Evolutionary conservation across 2,329 filamentous ascomycete genomes (phyloP), one percentile per base, ranked within the genome.

Genomic region (Claviceps sp.): DNA sequence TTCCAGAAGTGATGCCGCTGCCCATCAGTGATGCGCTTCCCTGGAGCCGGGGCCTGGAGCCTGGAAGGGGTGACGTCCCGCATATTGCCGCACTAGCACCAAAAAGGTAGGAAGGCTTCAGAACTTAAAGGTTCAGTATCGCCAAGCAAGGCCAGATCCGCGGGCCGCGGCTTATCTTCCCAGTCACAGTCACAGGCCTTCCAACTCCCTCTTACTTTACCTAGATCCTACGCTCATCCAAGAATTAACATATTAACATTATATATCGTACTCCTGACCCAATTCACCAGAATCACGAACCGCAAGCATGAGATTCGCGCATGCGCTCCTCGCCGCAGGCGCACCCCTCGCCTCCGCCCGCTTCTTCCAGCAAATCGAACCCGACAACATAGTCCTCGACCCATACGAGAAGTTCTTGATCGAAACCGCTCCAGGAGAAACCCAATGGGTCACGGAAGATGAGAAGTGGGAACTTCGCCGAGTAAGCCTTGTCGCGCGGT

Each of bases 401-500:
- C 66, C 74, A 43, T 57, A 58, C 61, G 37, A 61, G 65, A 57
- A 58, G 59, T 93, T 78, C 66, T 75, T 95, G 47, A 82, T 98
- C 57, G 90, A 97, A 72, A 75, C 93, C 26, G 78, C 80, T n/a
- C 89, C 89, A 3, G 89, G 87, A 52, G 77, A 91, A 65, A 90
- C 84, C 24, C 74, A 78, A 74, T 93, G 87, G 86, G 84, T 96
- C 36, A 94, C 88, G 0, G 91, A 97, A 62, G 87, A 95, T 38
- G 83, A 96, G 72, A 98, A 97, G 70, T 96, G 91, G 89, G 82
- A 84, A 67, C 72, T 97, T 57, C 84, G 86, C 63, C 77, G 89
- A 59, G 89, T 94, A 46, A 46, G 43, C 43, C 36, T 37, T 34
- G 9, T 22, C n/a, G 4, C 30, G 45, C 45, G 26, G n/a, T 5